These are phyloP conservation scores for Phytophthora megakarya DNA, from an alignment of 352 stramenopile species.

Conservation along the genomic window DNA sequence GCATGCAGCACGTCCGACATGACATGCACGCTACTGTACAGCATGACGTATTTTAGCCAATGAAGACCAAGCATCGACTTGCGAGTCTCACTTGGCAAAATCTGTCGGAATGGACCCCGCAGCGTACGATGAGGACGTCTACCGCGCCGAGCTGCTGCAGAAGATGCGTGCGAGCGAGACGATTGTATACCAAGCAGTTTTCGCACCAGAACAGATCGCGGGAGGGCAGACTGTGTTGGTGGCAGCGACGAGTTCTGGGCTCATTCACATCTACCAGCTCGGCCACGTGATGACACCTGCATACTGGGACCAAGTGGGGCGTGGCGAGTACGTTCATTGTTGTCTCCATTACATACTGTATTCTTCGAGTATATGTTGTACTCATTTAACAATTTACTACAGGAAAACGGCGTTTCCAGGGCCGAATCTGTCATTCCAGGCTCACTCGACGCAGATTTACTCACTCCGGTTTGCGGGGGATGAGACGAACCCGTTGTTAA, in stretches of 20 bases:
- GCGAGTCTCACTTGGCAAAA: conserved; percentile 6
- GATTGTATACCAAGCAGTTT: conserved; percentile 60
- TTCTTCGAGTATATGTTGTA: conserved; percentile 4
- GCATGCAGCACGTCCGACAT: no score
- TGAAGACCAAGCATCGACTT: not conserved
- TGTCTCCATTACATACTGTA: not conserved
- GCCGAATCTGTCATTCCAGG: conserved; percentile 65
- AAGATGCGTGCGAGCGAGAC: conserved; percentile 59
- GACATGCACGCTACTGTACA: no score
- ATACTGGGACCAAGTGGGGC: conserved; percentile 57
- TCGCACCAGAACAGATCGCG: conserved; percentile 41
- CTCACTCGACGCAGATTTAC: conserved; percentile 78
- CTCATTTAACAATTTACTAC: conserved; percentile 12
- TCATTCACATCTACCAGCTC: conserved; percentile 65
- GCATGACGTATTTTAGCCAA: conserved; percentile 15
- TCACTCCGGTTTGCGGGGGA: conserved; percentile 71
- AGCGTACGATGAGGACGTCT: conserved; percentile 58
- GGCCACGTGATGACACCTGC: conserved; percentile 42
- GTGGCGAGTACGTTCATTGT: conserved; percentile 34
- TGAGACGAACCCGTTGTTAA: conserved; percentile 50
- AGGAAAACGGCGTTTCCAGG: conserved; percentile 50
- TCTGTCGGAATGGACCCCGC: conserved; percentile 53
- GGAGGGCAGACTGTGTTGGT: conserved; percentile 52
- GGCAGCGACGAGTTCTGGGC: conserved; percentile 66
- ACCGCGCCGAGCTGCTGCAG: conserved; percentile 53